phyloP scores from a whole-genome alignment of 805 yeast genomes.

The Pichia manshurica region DNA sequence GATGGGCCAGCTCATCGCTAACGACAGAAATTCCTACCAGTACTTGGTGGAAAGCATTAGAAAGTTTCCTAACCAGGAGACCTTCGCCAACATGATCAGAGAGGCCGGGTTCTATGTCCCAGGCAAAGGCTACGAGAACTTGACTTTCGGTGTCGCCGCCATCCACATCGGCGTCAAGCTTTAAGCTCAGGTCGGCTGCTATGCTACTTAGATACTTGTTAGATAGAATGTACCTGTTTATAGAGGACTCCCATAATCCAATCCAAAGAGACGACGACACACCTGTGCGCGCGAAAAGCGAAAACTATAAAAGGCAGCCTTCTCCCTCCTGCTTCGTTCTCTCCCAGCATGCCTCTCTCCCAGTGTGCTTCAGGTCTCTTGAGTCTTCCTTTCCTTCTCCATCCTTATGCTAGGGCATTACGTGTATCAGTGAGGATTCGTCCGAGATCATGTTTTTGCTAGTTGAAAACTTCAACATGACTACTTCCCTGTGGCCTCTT shows the following conservation, averaged over 20 bases:
- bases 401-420: constrained; percentile 99
- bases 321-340: neutral
- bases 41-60: constrained; percentile 92
- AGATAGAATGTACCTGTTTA: constrained; percentile 4
- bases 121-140: constrained; percentile 85
- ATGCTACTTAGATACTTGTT: neutral
- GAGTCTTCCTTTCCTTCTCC: constrained; percentile 20
- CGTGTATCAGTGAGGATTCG: constrained; percentile 99
- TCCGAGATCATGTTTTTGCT: constrained; percentile 99
- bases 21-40: constrained; percentile 94
- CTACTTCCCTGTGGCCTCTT: constrained; percentile 51
- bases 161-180: constrained; percentile 93
- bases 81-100: constrained; percentile 84
- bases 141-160: constrained; percentile 93
- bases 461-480: constrained; percentile 99
- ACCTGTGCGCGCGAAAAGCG: too few relatives aligned
- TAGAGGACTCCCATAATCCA: neutral
- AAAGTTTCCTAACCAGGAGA: constrained; percentile 87
- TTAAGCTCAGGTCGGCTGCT: constrained; percentile 34
- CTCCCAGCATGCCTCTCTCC: neutral
- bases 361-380: neutral
- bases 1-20: constrained; percentile 93
- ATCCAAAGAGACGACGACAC: too few relatives aligned
- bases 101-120: constrained; percentile 93
- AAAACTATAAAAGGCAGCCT: neutral